These are phyloP conservation scores for Sclerotinia nivalis DNA, from an alignment of 2,329 filamentous ascomycete genomes.

Conservation along the genomic window DNA sequence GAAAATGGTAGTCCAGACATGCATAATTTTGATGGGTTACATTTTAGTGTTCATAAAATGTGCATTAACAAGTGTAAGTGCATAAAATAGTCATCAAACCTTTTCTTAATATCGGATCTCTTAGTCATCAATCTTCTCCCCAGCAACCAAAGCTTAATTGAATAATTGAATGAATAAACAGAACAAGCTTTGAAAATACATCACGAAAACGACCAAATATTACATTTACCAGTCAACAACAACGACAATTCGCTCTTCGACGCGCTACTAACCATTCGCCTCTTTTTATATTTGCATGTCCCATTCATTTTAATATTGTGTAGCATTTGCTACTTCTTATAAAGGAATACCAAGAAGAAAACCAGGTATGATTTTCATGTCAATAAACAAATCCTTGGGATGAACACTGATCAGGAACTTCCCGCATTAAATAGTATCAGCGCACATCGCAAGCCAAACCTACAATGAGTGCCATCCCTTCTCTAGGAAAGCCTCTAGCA, in stretches of 20 bases:
- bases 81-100: not conserved
- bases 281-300: constrained; percentile 29
- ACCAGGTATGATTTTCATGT: constrained; percentile 30
- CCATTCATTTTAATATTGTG: constrained; percentile 30
- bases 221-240: constrained; percentile 5
- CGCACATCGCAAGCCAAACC: constrained; percentile 37
- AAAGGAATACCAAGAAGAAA: constrained; percentile 38
- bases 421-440: constrained; percentile 29
- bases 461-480: constrained; percentile 35
- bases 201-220: not conserved
- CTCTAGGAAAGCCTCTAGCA: constrained; percentile 45
- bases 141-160: constrained; percentile 16
- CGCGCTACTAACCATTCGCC: not conserved
- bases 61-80: not conserved
- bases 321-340: constrained; percentile 34
- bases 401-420: constrained; percentile 22
- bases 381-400: constrained; percentile 17
- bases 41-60: not conserved
- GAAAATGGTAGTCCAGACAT: not conserved
- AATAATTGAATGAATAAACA: constrained; percentile 13
- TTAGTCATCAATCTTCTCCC: constrained; percentile 19
- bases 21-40: too few species aligned
- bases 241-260: constrained; percentile 7
- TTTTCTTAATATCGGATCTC: not conserved
- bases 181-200: constrained; percentile 13